A percentile compares a stretch with the other conserved stretches of the same genome.
phyloP scores from a whole-genome alignment of 1,284 basidiomycete genomes.

The Takashimella tepidaria region DNA sequence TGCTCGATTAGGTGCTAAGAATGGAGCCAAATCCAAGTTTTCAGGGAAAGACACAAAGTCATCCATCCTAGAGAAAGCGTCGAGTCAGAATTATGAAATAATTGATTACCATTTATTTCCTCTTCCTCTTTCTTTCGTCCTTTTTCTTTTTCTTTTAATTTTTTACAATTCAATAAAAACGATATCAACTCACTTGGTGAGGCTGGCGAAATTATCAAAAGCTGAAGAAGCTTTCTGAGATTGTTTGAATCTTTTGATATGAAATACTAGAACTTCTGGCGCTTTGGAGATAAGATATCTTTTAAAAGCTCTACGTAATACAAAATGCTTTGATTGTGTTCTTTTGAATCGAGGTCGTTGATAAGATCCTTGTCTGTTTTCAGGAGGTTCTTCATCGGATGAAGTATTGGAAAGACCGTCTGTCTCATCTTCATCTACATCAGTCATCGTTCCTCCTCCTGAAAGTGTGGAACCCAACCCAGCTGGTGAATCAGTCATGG shows the following conservation, averaged over 20 bases:
- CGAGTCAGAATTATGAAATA: no score
- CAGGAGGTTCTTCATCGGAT: slow-evolving; percentile 26
- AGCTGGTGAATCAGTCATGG: no score
- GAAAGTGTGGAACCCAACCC: no score
- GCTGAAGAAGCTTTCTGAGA: slow-evolving; percentile 34
- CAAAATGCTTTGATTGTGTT: slow-evolving; percentile 46
- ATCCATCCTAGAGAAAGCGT: slow-evolving; percentile 55
- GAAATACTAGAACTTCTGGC: slow-evolving; percentile 83
- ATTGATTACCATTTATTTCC: no score
- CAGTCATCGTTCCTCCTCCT: neutral
- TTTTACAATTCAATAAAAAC: no score
- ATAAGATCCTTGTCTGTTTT: neutral
- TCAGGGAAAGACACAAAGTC: slow-evolving; percentile 86
- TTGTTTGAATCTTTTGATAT: slow-evolving; percentile 91
- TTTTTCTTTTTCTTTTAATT: no score
- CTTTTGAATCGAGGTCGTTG: slow-evolving; percentile 3
- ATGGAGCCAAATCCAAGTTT: slow-evolving; percentile 74
- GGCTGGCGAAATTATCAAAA: slow-evolving; percentile 39
- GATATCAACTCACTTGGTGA: slow-evolving; percentile 41
- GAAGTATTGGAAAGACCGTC: slow-evolving; percentile 40
- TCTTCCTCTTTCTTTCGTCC: no score
- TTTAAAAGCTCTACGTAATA: slow-evolving; percentile 81
- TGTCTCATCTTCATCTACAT: slow-evolving; percentile 10
- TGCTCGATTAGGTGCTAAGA: slow-evolving; percentile 64
- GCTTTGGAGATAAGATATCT: slow-evolving; percentile 82